phyloP scores from a whole-genome alignment of 257 asterid species.

The Solanum etuberosum region DNA sequence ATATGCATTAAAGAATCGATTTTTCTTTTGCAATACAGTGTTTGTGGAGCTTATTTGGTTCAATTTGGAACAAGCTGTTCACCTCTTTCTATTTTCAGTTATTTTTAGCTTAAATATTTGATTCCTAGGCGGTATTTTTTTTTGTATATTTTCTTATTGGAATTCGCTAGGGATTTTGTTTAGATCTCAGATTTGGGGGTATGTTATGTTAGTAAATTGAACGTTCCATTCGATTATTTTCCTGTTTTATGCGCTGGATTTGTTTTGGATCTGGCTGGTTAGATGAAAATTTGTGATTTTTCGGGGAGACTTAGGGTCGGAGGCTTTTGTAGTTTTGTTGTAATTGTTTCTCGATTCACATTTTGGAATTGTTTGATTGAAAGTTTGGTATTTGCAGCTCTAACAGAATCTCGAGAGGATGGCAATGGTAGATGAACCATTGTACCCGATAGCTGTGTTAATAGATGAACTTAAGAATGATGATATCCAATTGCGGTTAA shows the following conservation, averaged over 20 bases:
- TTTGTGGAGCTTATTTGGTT: background rate
- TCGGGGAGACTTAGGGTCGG: background rate
- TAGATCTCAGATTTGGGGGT: background rate
- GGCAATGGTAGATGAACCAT: slow-evolving; percentile 91
- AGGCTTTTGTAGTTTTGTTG: background rate
- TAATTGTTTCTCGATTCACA: background rate
- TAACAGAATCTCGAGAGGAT: slow-evolving; percentile 16
- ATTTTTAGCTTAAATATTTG: background rate
- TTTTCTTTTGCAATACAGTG: background rate
- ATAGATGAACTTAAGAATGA: slow-evolving; percentile 93
- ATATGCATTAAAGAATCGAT: background rate
- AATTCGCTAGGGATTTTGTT: background rate
- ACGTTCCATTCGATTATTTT: background rate
- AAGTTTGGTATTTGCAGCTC: slow-evolving; percentile 5
- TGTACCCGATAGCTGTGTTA: slow-evolving; percentile 89
- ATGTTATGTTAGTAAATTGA: background rate
- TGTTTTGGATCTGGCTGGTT: background rate
- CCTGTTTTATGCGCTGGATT: background rate
- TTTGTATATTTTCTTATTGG: background rate
- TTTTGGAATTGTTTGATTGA: background rate
- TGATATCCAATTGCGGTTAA: slow-evolving; percentile 71
- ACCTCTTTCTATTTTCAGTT: background rate
- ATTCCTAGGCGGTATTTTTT: background rate
- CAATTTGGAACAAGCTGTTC: background rate
- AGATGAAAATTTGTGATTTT: background rate